phyloP scores from a whole-genome alignment of 495 filamentous ascomycete species.

The Articulospora tetracladia region DNA sequence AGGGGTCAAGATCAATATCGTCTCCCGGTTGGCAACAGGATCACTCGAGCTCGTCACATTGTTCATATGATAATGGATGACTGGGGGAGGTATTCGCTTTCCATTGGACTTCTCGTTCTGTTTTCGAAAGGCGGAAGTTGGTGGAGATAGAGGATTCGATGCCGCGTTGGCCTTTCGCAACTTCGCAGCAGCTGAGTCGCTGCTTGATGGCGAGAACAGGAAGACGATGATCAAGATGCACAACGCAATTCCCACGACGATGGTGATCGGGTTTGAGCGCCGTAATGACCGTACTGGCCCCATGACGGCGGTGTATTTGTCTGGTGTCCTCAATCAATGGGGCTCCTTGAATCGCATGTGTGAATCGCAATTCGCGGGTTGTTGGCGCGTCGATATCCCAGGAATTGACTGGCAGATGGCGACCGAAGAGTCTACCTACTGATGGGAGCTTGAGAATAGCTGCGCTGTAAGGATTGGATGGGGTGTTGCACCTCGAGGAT shows the following conservation, averaged over 20 bases:
- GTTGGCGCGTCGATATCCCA: neutral
- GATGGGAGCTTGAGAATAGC: neutral
- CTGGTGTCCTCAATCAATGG: constrained; percentile 23
- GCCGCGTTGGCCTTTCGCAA: constrained; percentile 57
- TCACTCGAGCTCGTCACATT: constrained; percentile 76
- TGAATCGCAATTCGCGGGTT: neutral
- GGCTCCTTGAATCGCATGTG: constrained; percentile 14
- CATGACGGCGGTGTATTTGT: constrained; percentile 30
- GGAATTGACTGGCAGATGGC: constrained; percentile 1
- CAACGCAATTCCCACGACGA: constrained; percentile 43
- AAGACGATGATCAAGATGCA: constrained; percentile 53
- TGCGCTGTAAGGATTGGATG: constrained; percentile 11
- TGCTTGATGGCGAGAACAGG: constrained; percentile 34
- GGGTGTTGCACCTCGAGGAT: constrained; percentile 6
- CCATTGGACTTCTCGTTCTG: constrained; percentile 51
- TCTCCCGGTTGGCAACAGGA: constrained; percentile 75
- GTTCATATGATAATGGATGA: constrained; percentile 92
- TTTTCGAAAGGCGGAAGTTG: constrained; percentile 79
- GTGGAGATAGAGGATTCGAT: constrained; percentile 73
- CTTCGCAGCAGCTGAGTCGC: constrained; percentile 34
- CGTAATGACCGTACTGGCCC: constrained; percentile 50
- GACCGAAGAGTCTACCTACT: constrained; percentile 9
- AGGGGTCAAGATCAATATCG: constrained; percentile 86
- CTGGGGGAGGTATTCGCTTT: constrained; percentile 67
- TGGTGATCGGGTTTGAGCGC: constrained; percentile 48